Conservation (phyloP, 1,139 yeast species). For the Blastobotrys malaysiensis region DNA sequence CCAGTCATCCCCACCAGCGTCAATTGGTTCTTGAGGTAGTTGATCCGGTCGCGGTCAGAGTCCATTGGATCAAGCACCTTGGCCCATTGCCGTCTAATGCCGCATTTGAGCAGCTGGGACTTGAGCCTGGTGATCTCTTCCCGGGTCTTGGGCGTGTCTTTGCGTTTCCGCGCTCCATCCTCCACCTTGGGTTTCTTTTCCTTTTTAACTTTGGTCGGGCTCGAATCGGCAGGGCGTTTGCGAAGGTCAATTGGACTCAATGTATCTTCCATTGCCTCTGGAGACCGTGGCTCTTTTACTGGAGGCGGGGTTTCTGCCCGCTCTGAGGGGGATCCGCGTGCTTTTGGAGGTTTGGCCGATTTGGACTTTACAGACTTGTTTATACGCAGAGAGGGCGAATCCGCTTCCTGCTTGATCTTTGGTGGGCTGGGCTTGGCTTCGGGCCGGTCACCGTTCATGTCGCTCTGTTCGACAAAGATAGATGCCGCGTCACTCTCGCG, state of each 20-base stretch:
- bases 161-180: conserved; percentile 7
- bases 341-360: not conserved
- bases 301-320: no score
- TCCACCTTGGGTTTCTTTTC: conserved; percentile 7
- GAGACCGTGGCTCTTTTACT: no score
- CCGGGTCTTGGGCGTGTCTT: conserved; percentile 9
- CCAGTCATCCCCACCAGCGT: conserved; percentile 27
- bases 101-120: conserved; percentile 27
- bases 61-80: conserved; percentile 21
- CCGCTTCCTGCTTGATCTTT: conserved; percentile 6
- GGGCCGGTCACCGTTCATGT: not conserved
- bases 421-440: conserved; percentile 1
- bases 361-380: not conserved
- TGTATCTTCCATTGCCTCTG: no score
- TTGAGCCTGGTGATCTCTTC: conserved; percentile 23
- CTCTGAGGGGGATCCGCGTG: no score
- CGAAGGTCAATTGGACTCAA: no score
- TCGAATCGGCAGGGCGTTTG: not conserved
- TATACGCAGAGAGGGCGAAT: not conserved
- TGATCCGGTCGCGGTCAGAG: conserved; percentile 19
- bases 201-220: conserved; percentile 4
- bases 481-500: not conserved
- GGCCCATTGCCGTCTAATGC: conserved; percentile 26
- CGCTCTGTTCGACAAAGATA: not conserved
- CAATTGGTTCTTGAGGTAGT: conserved; percentile 21